phyloP scores from a whole-genome alignment of 306 rosid species.

The Casuarina glauca region DNA sequence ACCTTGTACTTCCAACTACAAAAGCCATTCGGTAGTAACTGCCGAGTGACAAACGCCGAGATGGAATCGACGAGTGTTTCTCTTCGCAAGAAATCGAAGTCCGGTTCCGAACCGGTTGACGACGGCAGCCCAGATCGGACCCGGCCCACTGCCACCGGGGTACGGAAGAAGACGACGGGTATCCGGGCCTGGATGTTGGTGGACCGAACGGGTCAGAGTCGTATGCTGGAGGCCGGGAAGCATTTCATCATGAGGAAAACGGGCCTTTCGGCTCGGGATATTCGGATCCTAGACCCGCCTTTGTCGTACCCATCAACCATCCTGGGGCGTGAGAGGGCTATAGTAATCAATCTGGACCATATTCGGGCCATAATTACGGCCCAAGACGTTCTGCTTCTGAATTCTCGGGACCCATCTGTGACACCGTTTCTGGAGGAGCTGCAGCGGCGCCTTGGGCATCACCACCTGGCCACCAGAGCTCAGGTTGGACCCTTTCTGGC shows the following conservation, averaged over 20 bases:
- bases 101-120: constrained; percentile 24
- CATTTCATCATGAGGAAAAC: constrained; percentile 70
- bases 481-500: constrained; percentile 24
- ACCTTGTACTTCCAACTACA: neutral
- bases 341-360: constrained; percentile 74
- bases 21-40: neutral
- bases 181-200: constrained; percentile 50
- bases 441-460: constrained; percentile 37
- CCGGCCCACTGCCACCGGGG: constrained; percentile 20
- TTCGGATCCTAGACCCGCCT: constrained; percentile 63
- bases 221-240: constrained; percentile 56
- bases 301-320: constrained; percentile 71
- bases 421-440: constrained; percentile 62
- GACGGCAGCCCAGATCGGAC: constrained; percentile 31
- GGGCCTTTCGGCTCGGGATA: constrained; percentile 77
- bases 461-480: constrained; percentile 37
- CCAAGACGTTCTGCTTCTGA: constrained; percentile 51
- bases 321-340: constrained; percentile 67
- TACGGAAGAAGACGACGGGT: constrained; percentile 47
- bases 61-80: constrained; percentile 18
- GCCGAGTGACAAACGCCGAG: neutral
- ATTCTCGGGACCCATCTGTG: constrained; percentile 56
- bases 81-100: neutral
- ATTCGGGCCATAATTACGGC: constrained; percentile 70
- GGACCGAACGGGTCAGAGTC: constrained; percentile 41